Conservation (phyloP, 768 basidiomycete species). For the Boletellus ananas region DNA sequence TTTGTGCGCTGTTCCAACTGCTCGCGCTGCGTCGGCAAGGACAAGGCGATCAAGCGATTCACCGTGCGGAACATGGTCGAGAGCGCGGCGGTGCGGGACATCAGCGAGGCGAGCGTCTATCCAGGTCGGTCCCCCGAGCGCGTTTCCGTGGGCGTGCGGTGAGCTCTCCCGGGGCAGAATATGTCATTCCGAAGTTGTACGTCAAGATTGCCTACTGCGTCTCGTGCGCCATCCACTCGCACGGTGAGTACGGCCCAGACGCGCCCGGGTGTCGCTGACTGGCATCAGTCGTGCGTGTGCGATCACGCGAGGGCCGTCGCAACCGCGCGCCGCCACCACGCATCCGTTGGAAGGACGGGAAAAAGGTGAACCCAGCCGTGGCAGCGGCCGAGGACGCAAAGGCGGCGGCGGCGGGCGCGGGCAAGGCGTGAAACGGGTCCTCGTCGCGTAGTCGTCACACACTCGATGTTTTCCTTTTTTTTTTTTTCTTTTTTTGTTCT, state of each 20-base stretch:
- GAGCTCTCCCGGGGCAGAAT: slow-evolving; percentile 53
- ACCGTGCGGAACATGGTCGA: slow-evolving; percentile 99
- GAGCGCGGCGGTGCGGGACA: slow-evolving; percentile 95
- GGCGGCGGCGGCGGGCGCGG: slow-evolving; percentile 50
- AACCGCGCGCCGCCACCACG: slow-evolving; percentile 98
- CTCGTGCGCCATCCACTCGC: slow-evolving; percentile 98
- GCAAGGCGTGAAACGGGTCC: slow-evolving; percentile 45
- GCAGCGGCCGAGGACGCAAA: slow-evolving; percentile 89
- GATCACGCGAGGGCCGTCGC: slow-evolving; percentile 90
- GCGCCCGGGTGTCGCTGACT: background rate
- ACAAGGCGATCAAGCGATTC: slow-evolving; percentile 99
- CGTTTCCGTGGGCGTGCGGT: background rate
- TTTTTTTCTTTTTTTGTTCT: too few species aligned
- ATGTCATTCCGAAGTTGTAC: slow-evolving; percentile 95
- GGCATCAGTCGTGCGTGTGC: slow-evolving; percentile 92
- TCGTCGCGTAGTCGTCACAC: background rate
- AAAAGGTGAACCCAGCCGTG: slow-evolving; percentile 96
- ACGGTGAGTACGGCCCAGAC: slow-evolving; percentile 49
- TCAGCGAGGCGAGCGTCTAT: slow-evolving; percentile 95
- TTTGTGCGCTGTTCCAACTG: slow-evolving; percentile 99
- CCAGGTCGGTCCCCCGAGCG: slow-evolving; percentile 50
- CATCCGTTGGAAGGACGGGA: slow-evolving; percentile 91
- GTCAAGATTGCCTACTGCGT: slow-evolving; percentile 99
- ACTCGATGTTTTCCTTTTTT: background rate
- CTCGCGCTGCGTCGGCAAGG: slow-evolving; percentile 95